Base-by-base conservation (phyloP, 306 rosid species). In the Inga oerstediana region DNA sequence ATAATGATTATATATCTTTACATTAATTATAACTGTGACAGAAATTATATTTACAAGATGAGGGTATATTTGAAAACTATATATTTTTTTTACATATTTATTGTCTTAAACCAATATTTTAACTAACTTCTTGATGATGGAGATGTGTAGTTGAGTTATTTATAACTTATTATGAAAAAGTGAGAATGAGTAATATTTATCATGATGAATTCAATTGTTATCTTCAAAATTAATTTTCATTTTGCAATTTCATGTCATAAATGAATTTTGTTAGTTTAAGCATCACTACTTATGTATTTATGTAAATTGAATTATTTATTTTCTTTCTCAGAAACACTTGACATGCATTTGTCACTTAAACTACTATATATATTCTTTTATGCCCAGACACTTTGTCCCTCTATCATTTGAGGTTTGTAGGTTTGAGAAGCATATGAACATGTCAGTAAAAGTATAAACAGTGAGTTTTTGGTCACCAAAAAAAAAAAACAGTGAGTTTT, bases 361-460 rank as follows among this genome's bases (percentile, higher is more conserved):
- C 56, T 59, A 37, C n/a, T 59, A 10, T 22, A 59, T 58, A 58
- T 58, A 58, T 70, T 83, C 64, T 73, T 77, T 39, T 84, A 76
- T 22, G 27, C 73, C 9, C 16, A 49, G 5, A 11, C 56, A 52
- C 67, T 41, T 1, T 2, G 17, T 68, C 46, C 76, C 70, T 27
- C 41, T 30, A 8, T 52, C 0, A 3, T 15, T 12, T 14, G 19
- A 10, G 17, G 15, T 65, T 86, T 87, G 83, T 76, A 86, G 86
- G 85, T 92, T 92, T 88, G 69, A 85, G 90, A 85, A 86, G 89
- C 94, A 90, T 88, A 88, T 82, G 93, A 84, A 76, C 76, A 85
- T 89, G 92, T 91, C 90, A 86, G 91, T 65, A 68, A 64, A 80
- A 83, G 91, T 58, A 62, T 48, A 80, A 83, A 86, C 84, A 85